Percentiles rank a stretch among this genome's conserved stretches.
phyloP scores from a whole-genome alignment of 1,284 basidiomycete genomes.

The Melampsora americana region DNA sequence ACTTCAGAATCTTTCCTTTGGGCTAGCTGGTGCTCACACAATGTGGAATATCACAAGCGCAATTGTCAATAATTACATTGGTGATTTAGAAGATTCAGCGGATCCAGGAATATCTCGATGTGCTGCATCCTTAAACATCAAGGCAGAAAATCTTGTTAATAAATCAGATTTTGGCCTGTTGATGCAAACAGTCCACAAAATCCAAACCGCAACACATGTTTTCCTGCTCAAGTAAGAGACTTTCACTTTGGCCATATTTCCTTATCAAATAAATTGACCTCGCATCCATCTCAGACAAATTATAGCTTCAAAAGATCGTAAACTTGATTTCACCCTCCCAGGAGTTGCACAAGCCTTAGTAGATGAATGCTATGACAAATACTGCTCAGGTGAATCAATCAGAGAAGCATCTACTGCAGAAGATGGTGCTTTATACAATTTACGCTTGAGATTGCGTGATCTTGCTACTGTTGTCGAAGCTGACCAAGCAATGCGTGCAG shows the following conservation, averaged over 20 bases:
- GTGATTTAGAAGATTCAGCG: background rate
- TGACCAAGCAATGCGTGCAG: constrained; percentile 16
- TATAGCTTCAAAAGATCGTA: background rate
- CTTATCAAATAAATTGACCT: constrained; percentile 53
- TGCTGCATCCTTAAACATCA: background rate
- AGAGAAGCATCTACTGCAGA: background rate
- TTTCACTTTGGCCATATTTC: background rate
- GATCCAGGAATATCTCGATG: background rate
- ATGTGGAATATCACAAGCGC: background rate
- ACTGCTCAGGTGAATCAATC: background rate
- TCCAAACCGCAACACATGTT: background rate
- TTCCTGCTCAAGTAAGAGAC: background rate
- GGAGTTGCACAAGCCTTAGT: background rate
- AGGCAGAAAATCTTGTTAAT: constrained; percentile 52
- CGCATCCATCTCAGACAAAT: background rate
- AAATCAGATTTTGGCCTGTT: background rate
- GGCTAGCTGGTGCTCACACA: background rate
- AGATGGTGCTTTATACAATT: constrained; percentile 3
- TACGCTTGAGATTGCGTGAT: background rate
- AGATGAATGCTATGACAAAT: background rate
- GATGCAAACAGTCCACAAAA: background rate
- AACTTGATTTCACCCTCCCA: background rate
- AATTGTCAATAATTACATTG: background rate
- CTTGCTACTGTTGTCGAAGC: background rate
- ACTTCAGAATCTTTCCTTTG: background rate